A percentile compares a stretch with the other conserved stretches of the same genome.
Conservation (phyloP, 2,329 filamentous ascomycete genomes). For the Chaetomium strumarium region DNA sequence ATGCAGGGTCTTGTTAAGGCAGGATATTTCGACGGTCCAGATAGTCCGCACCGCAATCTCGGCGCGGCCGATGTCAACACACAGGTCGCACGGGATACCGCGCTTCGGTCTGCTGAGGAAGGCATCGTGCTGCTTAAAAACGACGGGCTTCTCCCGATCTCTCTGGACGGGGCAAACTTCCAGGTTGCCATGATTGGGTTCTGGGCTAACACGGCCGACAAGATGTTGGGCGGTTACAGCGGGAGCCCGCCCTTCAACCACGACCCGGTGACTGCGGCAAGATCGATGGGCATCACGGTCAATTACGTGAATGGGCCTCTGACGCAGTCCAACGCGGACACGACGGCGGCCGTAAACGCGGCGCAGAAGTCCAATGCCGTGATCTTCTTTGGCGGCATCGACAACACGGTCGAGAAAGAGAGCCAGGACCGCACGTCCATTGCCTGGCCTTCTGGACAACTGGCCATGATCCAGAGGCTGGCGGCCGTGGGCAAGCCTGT, state of each 20-base stretch:
- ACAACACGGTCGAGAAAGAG: slow-evolving; percentile 47
- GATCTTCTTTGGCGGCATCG: slow-evolving; percentile 50
- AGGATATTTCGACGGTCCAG: slow-evolving; percentile 23
- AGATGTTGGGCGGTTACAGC: slow-evolving; percentile 55
- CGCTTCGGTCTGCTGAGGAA: slow-evolving; percentile 46
- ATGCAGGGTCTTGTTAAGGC: neutral
- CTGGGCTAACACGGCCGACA: slow-evolving; percentile 51
- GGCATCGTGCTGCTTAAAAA: slow-evolving; percentile 49
- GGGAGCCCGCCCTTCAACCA: slow-evolving; percentile 49
- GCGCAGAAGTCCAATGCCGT: slow-evolving; percentile 38
- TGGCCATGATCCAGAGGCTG: slow-evolving; percentile 45
- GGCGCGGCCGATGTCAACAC: slow-evolving; percentile 50
- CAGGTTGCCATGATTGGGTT: slow-evolving; percentile 50
- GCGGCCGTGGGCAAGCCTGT: slow-evolving; percentile 42
- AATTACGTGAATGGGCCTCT: slow-evolving; percentile 36
- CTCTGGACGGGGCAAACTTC: slow-evolving; percentile 37
- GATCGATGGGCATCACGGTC: slow-evolving; percentile 38
- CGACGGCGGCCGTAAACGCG: slow-evolving; percentile 5
- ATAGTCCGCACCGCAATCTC: slow-evolving; percentile 30
- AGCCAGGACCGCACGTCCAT: slow-evolving; percentile 45
- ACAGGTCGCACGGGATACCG: slow-evolving; percentile 32
- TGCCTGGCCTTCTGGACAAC: slow-evolving; percentile 46
- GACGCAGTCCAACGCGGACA: slow-evolving; percentile 18
- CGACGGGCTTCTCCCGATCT: slow-evolving; percentile 42
- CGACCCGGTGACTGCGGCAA: slow-evolving; percentile 33